These are phyloP conservation scores for Dicorynia guianensis DNA, from an alignment of 306 rosid species.

Conservation along the genomic window DNA sequence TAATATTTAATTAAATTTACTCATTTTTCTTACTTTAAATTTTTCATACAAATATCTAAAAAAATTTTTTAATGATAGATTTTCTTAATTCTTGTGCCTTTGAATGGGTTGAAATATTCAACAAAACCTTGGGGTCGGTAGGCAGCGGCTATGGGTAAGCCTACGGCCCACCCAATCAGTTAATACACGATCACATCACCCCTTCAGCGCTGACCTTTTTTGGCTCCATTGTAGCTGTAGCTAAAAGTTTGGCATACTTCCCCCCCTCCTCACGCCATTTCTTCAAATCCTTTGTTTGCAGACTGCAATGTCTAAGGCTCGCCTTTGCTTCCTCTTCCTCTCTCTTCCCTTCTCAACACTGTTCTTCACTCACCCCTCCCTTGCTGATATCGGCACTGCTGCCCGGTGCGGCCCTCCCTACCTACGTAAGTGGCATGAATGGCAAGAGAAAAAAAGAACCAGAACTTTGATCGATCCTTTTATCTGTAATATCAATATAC, in stretches of 20 bases:
- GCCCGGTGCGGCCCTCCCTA: conserved; percentile 65
- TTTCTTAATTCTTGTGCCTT: too few species aligned
- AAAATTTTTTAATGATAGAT: too few species aligned
- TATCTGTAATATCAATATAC: background rate
- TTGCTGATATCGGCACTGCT: conserved; percentile 69
- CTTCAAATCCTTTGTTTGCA: conserved; percentile 3
- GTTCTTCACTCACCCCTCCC: conserved; percentile 38
- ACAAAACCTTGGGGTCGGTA: too few species aligned
- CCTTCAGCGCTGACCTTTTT: conserved; percentile 1
- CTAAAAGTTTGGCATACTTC: background rate
- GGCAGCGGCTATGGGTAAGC: too few species aligned
- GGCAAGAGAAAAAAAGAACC: too few species aligned
- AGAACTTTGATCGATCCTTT: too few species aligned
- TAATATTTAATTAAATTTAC: too few species aligned
- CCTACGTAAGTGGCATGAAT: conserved; percentile 56
- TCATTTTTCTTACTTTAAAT: too few species aligned
- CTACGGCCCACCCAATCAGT: too few species aligned
- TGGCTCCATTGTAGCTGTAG: background rate
- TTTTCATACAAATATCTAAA: too few species aligned
- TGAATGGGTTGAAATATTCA: too few species aligned
- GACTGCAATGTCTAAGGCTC: conserved; percentile 42
- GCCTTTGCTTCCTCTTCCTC: background rate
- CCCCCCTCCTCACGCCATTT: background rate
- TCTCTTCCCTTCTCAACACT: conserved; percentile 40
- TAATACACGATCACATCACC: too few species aligned